Evolutionary conservation across 2,329 filamentous ascomycete species (phyloP).

Genomic region (Cladosporium austrohemisphaericum): DNA sequence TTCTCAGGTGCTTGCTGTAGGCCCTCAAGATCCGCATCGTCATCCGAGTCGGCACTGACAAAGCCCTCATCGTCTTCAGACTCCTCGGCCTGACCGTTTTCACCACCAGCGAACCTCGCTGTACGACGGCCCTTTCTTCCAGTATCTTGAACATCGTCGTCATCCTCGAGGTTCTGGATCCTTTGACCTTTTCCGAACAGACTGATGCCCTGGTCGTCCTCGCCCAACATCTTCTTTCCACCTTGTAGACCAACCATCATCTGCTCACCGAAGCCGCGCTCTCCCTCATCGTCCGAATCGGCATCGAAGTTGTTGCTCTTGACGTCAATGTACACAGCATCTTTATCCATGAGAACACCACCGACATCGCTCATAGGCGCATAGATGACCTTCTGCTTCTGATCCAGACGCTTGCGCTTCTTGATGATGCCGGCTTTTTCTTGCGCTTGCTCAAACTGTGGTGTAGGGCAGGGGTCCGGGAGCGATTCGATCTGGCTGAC

Average conservation of each 20-base stretch:
- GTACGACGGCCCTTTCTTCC: slow-evolving; percentile 43
- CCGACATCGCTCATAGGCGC: slow-evolving; percentile 98
- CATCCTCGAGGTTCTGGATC: slow-evolving; percentile 55
- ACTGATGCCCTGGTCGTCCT: slow-evolving; percentile 76
- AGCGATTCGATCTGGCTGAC: slow-evolving; percentile 80
- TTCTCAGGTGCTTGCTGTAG: slow-evolving; percentile 43
- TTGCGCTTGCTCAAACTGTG: slow-evolving; percentile 79
- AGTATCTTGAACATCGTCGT: slow-evolving; percentile 41
- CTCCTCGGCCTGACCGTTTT: slow-evolving; percentile 47
- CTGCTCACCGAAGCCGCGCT: slow-evolving; percentile 90
- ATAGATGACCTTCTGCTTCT: slow-evolving; percentile 95
- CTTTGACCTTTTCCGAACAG: slow-evolving; percentile 76
- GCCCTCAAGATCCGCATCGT: slow-evolving; percentile 47
- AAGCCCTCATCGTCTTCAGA: slow-evolving; percentile 51
- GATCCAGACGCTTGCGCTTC: slow-evolving; percentile 74
- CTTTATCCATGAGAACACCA: slow-evolving; percentile 91
- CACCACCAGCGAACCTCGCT: slow-evolving; percentile 46
- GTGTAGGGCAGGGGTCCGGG: slow-evolving; percentile 93
- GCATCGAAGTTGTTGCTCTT: slow-evolving; percentile 68
- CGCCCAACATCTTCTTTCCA: slow-evolving; percentile 75
- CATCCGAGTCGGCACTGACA: slow-evolving; percentile 50
- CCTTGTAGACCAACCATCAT: slow-evolving; percentile 86
- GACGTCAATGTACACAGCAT: slow-evolving; percentile 85
- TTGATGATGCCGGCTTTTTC: slow-evolving; percentile 82
- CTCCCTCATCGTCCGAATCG: slow-evolving; percentile 58